Evolutionary conservation across 2,329 filamentous ascomycete genomes (phyloP), one percentile per base, ranked within the genome.

Genomic region (Talaromyces sp.): DNA sequence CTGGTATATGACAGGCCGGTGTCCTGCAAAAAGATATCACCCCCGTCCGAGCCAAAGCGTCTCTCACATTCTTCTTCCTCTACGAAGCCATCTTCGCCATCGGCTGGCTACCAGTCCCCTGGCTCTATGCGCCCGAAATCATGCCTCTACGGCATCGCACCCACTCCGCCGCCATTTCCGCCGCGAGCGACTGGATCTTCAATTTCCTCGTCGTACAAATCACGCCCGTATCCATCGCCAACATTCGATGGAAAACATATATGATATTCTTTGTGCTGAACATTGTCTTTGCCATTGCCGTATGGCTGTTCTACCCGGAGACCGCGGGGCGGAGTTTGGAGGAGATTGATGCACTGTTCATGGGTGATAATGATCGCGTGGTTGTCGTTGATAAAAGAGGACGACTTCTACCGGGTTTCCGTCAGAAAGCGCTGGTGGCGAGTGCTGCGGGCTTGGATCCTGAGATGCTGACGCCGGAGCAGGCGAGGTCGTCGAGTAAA

Each of bases 331-430:
- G 33, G 11, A 36, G 11, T 36, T 13, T 36, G 8, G 65, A 67
- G 57, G 58, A 60, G 15, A 56, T 67, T 25, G 62, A 65, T 53
- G 61, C 64, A n/a, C n/a, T 67, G 30, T 65, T 49, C 32, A 28
- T 52, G 22, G 59, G 36, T 9, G 36, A 39, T 39, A 39, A 39
- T 39, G 15, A 39, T 15, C 36, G 36, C 3, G 36, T 39, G 15
- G 17, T 39, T n/a, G 36, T 39, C 2, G 6, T 39, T 39, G 36
- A 39, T 39, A 39, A 15, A 5, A 39, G 36, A n/a, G 36, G 36
- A 15, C 2, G 36, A 15, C 36, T 39, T 39, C 7, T 39, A 5
- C 36, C 36, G 5, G 15, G 36, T 39, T 39, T 39, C 36, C 36
- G 36, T n/a, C 15, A 7, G 4, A 39, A 39, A 6, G 36, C 5